A percentile compares a stretch with the other conserved stretches of the same genome.
These are phyloP conservation scores for Malus fusca DNA, from an alignment of 306 rosid species.

Conservation along the genomic window DNA sequence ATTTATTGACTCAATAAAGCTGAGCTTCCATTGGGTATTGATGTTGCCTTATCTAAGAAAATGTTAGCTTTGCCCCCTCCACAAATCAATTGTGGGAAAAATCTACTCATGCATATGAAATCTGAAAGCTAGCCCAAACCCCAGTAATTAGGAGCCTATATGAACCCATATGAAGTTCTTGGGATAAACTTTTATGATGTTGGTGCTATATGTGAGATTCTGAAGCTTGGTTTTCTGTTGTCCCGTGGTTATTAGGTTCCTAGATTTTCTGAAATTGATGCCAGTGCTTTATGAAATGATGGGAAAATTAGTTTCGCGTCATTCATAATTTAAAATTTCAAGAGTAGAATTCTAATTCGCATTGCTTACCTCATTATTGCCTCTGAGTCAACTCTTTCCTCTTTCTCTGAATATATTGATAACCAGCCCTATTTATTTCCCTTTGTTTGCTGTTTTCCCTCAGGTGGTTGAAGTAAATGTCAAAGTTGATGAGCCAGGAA, in stretches of 20 bases:
- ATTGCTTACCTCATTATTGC: background rate
- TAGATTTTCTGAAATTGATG: background rate
- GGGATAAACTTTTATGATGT: background rate
- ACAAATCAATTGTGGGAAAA: background rate
- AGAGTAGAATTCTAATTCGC: background rate
- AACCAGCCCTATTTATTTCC: background rate
- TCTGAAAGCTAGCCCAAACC: background rate
- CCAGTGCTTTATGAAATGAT: background rate
- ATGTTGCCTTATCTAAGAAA: background rate
- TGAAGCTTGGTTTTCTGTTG: background rate
- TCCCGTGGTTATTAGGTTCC: background rate
- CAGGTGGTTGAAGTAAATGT: slow-evolving; percentile 72
- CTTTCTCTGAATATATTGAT: background rate
- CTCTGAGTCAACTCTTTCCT: background rate
- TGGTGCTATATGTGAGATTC: background rate
- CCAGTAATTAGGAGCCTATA: background rate
- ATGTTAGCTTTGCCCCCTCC: background rate
- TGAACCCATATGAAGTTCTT: background rate
- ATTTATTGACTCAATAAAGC: background rate
- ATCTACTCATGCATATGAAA: background rate
- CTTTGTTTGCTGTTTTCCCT: background rate
- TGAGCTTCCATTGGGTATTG: background rate
- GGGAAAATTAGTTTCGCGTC: background rate
- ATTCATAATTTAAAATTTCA: background rate
- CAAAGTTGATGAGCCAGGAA: slow-evolving; percentile 69